phyloP scores from a whole-genome alignment of 352 stramenopile species.

The Paralagenidium karlingii region DNA sequence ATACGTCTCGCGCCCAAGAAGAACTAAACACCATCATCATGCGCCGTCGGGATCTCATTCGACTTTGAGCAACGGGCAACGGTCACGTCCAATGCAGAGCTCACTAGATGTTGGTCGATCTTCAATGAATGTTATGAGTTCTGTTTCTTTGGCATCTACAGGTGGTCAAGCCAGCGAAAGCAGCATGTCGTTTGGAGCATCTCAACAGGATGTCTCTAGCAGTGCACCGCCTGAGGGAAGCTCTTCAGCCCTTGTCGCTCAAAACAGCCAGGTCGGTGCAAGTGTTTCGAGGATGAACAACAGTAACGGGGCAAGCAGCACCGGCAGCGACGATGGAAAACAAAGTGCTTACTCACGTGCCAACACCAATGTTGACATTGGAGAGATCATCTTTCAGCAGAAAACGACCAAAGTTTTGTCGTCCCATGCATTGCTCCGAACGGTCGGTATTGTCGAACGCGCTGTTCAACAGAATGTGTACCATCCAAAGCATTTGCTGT shows the following conservation, averaged over 20 bases:
- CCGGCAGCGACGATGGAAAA: conserved; percentile 26
- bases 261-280: conserved; percentile 22
- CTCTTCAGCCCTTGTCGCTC: conserved; percentile 20
- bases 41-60: conserved; percentile 1
- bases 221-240: conserved; percentile 18
- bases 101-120: conserved; percentile 28
- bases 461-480: conserved; percentile 85
- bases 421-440: conserved; percentile 41
- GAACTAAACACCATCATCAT: conserved; percentile 5
- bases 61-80: conserved; percentile 8
- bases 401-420: conserved; percentile 47
- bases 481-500: conserved; percentile 69
- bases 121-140: conserved; percentile 8
- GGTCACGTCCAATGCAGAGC: conserved; percentile 7
- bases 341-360: conserved; percentile 42
- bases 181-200: conserved; percentile 34
- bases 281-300: conserved; percentile 27
- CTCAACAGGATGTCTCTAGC: conserved; percentile 21
- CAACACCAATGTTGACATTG: conserved; percentile 65
- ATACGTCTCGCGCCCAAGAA: conserved; percentile 13
- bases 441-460: conserved; percentile 60
- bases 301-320: conserved; percentile 17
- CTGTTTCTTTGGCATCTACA: too few species aligned
- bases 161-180: too few species aligned
- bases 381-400: conserved; percentile 54